Evolutionary conservation across 768 basidiomycete genomes (phyloP), one percentile per base, ranked within the genome.

Genomic region (Lepiota brunneoincarnata): DNA sequence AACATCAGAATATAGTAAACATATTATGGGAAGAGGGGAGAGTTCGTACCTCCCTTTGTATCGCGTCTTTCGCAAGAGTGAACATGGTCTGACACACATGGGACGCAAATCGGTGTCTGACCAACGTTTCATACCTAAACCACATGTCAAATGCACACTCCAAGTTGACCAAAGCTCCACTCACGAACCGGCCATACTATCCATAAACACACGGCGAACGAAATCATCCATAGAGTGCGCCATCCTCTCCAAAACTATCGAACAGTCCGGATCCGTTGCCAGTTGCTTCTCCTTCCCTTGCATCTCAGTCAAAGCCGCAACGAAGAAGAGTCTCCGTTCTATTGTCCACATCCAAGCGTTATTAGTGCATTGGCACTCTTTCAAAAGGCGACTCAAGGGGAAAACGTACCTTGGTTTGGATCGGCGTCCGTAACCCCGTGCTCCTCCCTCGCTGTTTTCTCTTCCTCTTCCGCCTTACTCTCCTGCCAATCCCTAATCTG

Each of bases 211-310:
- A 51, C 96, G 79, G 47, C 92, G 78, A n/a, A 90, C 88, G 70
- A 94, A 95, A 69, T 98, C 94, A 64, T 97, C 93, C 90, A 98
- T 93, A 1, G 93, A 94, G 64, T 94, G 81, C 9, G 84, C 65
- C 80, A 98, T 87, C 59, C 95, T 78, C 68, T 99, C 97, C 50
- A 99, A 68, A 42, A 98, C 82, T 10, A 88, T 77, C 1, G 95
- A 93, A 63, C 93, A 95, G 56, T 98, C 94, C 4, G 92, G 91
- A 68, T 99, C 97, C 1, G 94, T 94, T 0, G 93, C 86, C 10
- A 97, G 81, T 56, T 89, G 85, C 48, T 87, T 86, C 71, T 98
- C 97, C 67, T 96, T 93, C 4, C 82, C 87, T 20, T 78, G 77
- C 82, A 97, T 89, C 62, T 97, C 92, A 15, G 79, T 76, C 24